Evolutionary conservation across 1,139 yeast species (phyloP), one percentile per base, ranked within the genome.

Genomic region (Protomyces inundatus): DNA sequence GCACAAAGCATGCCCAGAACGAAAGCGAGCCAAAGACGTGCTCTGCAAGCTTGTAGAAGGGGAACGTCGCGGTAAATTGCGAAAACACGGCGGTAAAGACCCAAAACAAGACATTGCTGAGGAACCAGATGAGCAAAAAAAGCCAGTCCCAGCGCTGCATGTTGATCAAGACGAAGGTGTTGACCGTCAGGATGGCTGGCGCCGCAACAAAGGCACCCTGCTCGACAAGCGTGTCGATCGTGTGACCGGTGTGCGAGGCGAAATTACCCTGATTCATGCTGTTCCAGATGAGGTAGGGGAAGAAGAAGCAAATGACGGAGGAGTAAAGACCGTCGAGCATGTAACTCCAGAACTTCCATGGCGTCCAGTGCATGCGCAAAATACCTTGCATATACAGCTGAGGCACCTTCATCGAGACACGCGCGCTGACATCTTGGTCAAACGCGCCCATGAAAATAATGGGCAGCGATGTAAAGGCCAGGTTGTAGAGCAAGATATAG

Each of bases 121-220:
- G 72, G 7, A 77, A 77, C 65, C 84, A 82, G 71, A 89, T 81
- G 63, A 88, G 72, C 23, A 81, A 70, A 3, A 91, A 84, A 64
- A 90, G 77, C 95, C 96, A 90, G 76, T 93, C 98, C 98, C 98
- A 93, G 72, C 96, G 82, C 73, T 84, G 84, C 75, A 90, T 96
- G 73, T 90, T 96, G 69, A 87, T 75, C 71, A 90, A 73, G 61
- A 93, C 85, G 77, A 87, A 91, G 12, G 84, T 70, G 74, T 93
- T 89, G 76, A 97, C 90, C 9, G 96, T 79, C 65, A 87, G 78
- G 67, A 88, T 89, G 3, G 95, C 82, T 69, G 91, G 87, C 37
- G 88, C 81, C 5, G 95, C 87, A 50, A 88, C 95, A 63, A 84
- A 80, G 9, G 87, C 79, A 73, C 98, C 98, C 71, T 90, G 82